Evolutionary conservation across 192 early-diverging fungal species (phyloP), one percentile per base, ranked within the genome.

Genomic region (Glomus cerebriforme): DNA sequence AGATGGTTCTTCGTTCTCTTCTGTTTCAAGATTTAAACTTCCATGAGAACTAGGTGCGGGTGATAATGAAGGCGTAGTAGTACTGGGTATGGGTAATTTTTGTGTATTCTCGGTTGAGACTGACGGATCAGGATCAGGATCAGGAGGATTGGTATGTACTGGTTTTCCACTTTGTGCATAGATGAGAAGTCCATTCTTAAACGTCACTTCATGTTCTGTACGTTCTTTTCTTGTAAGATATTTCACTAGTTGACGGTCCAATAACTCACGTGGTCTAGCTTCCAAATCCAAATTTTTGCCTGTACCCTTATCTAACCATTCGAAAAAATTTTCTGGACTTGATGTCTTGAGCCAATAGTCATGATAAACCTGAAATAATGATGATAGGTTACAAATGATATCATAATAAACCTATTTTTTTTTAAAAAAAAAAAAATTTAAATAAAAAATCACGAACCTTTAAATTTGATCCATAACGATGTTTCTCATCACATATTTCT

Each of bases 391-490:
- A n/a, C n/a, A n/a, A n/a, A n/a, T n/a, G n/a, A n/a, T n/a, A n/a
- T n/a, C n/a, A n/a, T n/a, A n/a, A n/a, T n/a, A n/a, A n/a, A n/a
- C n/a, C n/a, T n/a, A n/a, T n/a, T n/a, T n/a, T n/a, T n/a, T n/a
- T n/a, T n/a, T n/a, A n/a, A n/a, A n/a, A n/a, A n/a, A n/a, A n/a
- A n/a, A n/a, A n/a, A n/a, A n/a, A 6, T 72, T 5, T 6, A n/a
- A 3, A 35, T 3, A 45, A 64, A 32, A 34, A 0, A 34, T 64
- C 1, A 34, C 75, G 10, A 37, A 82, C 84, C 82, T 85, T 85
- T 37, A 85, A 60, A 43, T 85, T 85, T 31, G 84, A 79, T 22
- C 84, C 84, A 59, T 85, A 85, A 35, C 84, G 74, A 35, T 85
- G 84, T 26, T 85, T 78, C 58, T 66, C 74, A 76, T 85, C 84